A percentile compares a stretch with the other conserved stretches of the same genome.
These are phyloP conservation scores for Rosa hybrid DNA, from an alignment of 331 rosid genomes.

Conservation along the genomic window DNA sequence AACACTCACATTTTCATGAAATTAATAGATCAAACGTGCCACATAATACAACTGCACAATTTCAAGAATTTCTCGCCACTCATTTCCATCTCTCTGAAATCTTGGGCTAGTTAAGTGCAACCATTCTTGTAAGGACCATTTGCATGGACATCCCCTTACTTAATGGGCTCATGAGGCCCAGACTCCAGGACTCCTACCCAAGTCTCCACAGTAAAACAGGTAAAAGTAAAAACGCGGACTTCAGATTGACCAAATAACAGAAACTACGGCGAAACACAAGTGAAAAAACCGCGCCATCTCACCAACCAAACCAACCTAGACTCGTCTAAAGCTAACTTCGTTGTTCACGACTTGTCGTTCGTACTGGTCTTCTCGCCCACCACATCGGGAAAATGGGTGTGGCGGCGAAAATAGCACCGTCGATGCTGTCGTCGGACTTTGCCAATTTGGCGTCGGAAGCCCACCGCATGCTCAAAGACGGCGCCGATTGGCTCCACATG, in stretches of 20 bases:
- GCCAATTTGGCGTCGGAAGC: constrained; percentile 97
- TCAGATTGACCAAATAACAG: too few relatives aligned
- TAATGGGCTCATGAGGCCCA: not conserved
- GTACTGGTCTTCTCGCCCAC: not conserved
- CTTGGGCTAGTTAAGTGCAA: not conserved
- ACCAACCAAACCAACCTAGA: not conserved
- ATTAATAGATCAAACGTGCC: not conserved
- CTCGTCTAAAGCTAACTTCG: not conserved
- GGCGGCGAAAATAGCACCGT: constrained; percentile 88
- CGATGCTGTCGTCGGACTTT: constrained; percentile 95
- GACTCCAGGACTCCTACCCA: not conserved
- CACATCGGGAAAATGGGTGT: constrained; percentile 38
- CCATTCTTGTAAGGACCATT: not conserved
- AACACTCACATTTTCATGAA: not conserved
- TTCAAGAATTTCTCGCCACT: not conserved
- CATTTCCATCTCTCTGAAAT: not conserved
- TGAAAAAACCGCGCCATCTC: not conserved
- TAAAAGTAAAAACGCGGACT: too few relatives aligned
- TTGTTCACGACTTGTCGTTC: not conserved
- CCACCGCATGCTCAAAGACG: constrained; percentile 61
- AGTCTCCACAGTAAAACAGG: not conserved
- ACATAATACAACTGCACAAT: not conserved
- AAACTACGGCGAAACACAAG: too few relatives aligned
- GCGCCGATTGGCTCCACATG: constrained; percentile 99
- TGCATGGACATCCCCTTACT: not conserved